Evolutionary conservation across 202 grass and related monocot genomes (phyloP).

Genomic region (Setaria viridis): DNA sequence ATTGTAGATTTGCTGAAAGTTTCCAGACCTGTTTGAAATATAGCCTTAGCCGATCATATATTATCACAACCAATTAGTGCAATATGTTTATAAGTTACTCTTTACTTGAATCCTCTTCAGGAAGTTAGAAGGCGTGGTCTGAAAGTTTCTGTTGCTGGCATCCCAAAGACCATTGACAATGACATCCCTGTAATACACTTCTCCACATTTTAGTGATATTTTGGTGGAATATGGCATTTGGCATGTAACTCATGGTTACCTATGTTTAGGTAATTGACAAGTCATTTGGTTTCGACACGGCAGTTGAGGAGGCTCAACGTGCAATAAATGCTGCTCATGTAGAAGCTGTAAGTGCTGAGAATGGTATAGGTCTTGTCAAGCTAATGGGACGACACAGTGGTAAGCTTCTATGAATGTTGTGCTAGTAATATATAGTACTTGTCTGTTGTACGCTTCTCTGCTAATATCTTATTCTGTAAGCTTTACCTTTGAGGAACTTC

Average conservation of each 20-base stretch:
- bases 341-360: constrained; percentile 91
- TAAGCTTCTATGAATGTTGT: constrained; percentile 41
- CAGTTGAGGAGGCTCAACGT: constrained; percentile 94
- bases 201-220: constrained; percentile 28
- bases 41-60: not conserved
- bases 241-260: not conserved
- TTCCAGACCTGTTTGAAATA: constrained; percentile 11
- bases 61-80: not conserved
- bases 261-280: constrained; percentile 92
- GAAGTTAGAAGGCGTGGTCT: constrained; percentile 77
- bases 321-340: constrained; percentile 99
- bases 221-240: constrained; percentile 11
- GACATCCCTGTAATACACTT: constrained; percentile 68
- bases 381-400: constrained; percentile 96
- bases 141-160: constrained; percentile 77
- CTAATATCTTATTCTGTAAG: constrained; percentile 9
- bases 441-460: not conserved
- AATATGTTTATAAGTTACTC: constrained; percentile 19
- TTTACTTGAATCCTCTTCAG: constrained; percentile 53
- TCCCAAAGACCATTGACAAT: constrained; percentile 92
- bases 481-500: not conserved
- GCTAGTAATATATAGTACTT: not conserved
- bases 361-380: constrained; percentile 94
- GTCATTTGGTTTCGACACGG: constrained; percentile 98
- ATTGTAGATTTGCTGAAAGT: not conserved